Percentiles rank a stretch among this genome's conserved stretches.
Conservation (phyloP, 495 filamentous ascomycete genomes). For the Apiosordaria backusii region DNA sequence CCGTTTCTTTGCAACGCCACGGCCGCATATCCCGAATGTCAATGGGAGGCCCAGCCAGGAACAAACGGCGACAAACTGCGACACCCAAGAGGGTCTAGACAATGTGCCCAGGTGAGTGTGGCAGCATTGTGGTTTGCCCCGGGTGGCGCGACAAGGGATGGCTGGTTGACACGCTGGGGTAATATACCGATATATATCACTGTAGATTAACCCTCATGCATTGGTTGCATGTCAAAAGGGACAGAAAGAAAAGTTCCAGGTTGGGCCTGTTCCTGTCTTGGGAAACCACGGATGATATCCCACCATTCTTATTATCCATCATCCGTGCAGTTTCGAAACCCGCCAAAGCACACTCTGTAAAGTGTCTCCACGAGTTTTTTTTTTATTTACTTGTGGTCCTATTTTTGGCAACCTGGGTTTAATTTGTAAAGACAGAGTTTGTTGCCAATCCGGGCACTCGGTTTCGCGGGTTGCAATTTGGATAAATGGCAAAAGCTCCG, state of each 20-base stretch:
- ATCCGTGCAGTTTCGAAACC: background rate
- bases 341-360: background rate
- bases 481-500: conserved; percentile 33
- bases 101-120: background rate
- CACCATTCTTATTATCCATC: background rate
- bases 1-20: background rate
- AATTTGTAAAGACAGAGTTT: background rate
- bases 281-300: background rate
- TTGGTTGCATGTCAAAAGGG: background rate
- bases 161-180: background rate
- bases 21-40: background rate
- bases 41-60: background rate
- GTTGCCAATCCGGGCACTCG: conserved; percentile 39
- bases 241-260: background rate
- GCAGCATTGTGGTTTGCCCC: background rate
- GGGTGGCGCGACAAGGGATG: background rate
- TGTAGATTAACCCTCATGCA: background rate
- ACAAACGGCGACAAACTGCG: background rate
- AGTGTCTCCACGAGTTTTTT: background rate
- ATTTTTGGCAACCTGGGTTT: conserved; percentile 20
- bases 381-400: conserved; percentile 1
- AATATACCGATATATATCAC: conserved; percentile 4
- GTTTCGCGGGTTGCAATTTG: conserved; percentile 33
- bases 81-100: background rate
- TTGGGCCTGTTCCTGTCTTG: background rate